phyloP scores from a whole-genome alignment of 441 rosid species.

The Brassica hybrid region DNA sequence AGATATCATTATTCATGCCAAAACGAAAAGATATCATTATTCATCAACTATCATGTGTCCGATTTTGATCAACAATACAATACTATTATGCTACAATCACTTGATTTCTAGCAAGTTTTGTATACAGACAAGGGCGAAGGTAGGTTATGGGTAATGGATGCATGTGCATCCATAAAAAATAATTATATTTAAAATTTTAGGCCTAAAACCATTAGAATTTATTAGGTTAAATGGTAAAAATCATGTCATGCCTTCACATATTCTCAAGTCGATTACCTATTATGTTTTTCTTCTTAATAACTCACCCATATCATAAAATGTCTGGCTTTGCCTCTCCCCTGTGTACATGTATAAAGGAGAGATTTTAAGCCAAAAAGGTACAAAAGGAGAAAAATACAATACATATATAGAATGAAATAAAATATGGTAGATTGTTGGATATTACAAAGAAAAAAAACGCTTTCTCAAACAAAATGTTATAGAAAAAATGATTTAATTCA shows the following conservation, averaged over 20 bases:
- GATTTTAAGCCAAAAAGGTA: background rate
- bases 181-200: too few species aligned
- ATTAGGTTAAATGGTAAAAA: too few species aligned
- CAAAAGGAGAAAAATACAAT: background rate
- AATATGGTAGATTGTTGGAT: conserved; percentile 11
- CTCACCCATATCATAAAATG: too few species aligned
- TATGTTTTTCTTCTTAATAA: too few species aligned
- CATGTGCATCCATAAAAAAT: background rate
- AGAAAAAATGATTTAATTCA: conserved; percentile 16
- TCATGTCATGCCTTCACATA: too few species aligned
- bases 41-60: background rate
- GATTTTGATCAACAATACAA: background rate
- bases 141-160: background rate
- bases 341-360: background rate
- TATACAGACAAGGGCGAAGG: background rate
- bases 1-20: background rate
- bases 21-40: background rate
- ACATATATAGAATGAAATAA: background rate
- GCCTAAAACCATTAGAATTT: too few species aligned
- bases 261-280: too few species aligned
- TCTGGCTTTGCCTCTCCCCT: too few species aligned
- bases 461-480: background rate
- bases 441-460: background rate
- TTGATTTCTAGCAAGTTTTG: background rate
- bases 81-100: background rate